Percentiles rank a stretch among this genome's conserved stretches.
phyloP scores from a whole-genome alignment of 805 yeast genomes.

The Yarrowia alimentaria region DNA sequence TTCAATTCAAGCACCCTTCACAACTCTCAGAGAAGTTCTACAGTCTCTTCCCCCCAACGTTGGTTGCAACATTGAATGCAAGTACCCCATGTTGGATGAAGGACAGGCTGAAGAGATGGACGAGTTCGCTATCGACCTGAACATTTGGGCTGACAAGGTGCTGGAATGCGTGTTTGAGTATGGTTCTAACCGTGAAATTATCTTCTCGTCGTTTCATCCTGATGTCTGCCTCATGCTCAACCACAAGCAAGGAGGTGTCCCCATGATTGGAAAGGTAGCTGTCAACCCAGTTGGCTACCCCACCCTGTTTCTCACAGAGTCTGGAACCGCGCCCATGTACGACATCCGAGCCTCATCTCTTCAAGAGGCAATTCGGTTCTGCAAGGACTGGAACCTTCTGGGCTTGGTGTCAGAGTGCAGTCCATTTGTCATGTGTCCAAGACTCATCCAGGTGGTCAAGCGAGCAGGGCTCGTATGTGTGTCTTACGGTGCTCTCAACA shows the following conservation, averaged over 20 bases:
- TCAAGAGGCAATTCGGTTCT: conserved; percentile 88
- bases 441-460: conserved; percentile 87
- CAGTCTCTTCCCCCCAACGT: conserved; percentile 74
- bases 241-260: conserved; percentile 89
- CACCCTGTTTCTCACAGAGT: conserved; percentile 73
- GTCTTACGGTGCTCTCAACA: conserved; percentile 82
- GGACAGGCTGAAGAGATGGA: conserved; percentile 88
- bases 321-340: conserved; percentile 83
- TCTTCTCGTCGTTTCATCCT: conserved; percentile 92
- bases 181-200: conserved; percentile 75
- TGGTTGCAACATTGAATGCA: conserved; percentile 92
- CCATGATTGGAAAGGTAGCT: conserved; percentile 46
- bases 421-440: conserved; percentile 83
- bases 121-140: conserved; percentile 75
- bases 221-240: conserved; percentile 84
- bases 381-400: conserved; percentile 83
- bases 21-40: conserved; percentile 81
- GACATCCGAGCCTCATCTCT: conserved; percentile 84
- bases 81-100: conserved; percentile 94
- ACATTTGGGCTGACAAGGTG: conserved; percentile 85
- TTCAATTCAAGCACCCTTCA: conserved; percentile 87
- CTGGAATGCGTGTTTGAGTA: conserved; percentile 75
- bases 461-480: conserved; percentile 89
- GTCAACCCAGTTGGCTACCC: conserved; percentile 25
- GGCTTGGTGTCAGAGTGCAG: conserved; percentile 90